These are phyloP conservation scores for Meira nashicola DNA, from an alignment of 1,284 basidiomycete genomes.

Conservation along the genomic window DNA sequence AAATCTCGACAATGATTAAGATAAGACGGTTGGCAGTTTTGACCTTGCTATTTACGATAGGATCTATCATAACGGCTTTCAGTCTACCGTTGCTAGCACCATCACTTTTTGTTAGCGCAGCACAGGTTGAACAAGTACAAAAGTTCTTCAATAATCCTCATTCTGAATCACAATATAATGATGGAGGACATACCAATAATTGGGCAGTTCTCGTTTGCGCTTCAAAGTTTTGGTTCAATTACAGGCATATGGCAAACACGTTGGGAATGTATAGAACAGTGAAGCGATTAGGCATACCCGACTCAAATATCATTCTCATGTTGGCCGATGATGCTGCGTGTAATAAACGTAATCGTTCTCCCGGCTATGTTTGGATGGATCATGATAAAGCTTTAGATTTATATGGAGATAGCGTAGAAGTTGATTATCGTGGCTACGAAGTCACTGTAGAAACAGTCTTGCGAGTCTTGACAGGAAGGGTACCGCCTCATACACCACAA, in stretches of 20 bases:
- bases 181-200: constrained; percentile 66
- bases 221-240: constrained; percentile 97
- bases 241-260: constrained; percentile 97
- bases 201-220: constrained; percentile 96
- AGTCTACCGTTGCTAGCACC: constrained; percentile 15
- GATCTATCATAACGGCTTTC: not conserved
- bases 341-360: constrained; percentile 84
- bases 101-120: constrained; percentile 17
- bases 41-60: too few species aligned
- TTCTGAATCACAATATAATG: not conserved
- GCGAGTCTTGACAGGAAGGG: constrained; percentile 66
- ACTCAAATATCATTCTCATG: constrained; percentile 98
- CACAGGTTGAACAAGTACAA: constrained; percentile 18
- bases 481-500: constrained; percentile 63
- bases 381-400: constrained; percentile 73
- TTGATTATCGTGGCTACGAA: constrained; percentile 95
- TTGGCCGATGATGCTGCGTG: constrained; percentile 94
- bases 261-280: constrained; percentile 98
- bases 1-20: too few species aligned
- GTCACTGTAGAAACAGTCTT: constrained; percentile 96
- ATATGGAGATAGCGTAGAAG: constrained; percentile 93
- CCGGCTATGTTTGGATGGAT: constrained; percentile 84
- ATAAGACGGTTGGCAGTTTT: too few species aligned
- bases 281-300: constrained; percentile 93
- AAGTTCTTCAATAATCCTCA: constrained; percentile 12